A percentile compares a stretch with the other conserved stretches of the same genome.
Evolutionary conservation across 169 alveolate species (phyloP).

Genomic region (Plasmodium coatneyi): DNA sequence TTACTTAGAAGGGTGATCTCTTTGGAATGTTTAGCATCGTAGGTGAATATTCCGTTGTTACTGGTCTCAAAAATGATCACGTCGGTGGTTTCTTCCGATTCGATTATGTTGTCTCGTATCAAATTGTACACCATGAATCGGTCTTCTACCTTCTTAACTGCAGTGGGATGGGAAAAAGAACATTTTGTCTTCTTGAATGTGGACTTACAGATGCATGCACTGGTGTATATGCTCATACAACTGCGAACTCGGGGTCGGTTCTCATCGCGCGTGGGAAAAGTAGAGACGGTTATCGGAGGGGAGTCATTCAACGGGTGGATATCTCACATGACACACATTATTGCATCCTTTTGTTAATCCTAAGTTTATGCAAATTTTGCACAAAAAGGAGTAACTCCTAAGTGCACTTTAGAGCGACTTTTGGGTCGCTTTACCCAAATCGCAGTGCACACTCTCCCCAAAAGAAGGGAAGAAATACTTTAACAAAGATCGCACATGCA

Average conservation of each 20-base stretch:
- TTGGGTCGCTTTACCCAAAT: not conserved
- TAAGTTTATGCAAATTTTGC: not conserved
- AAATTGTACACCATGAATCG: constrained; percentile 25
- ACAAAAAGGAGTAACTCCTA: not conserved
- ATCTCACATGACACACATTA: not conserved
- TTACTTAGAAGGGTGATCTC: constrained; percentile 30
- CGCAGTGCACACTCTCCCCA: not conserved
- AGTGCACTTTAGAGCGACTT: not conserved
- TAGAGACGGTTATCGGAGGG: not conserved
- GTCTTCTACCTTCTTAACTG: constrained; percentile 30
- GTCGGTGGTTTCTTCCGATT: constrained; percentile 13
- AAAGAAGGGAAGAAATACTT: not conserved
- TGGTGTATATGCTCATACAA: not conserved
- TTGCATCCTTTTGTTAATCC: not conserved
- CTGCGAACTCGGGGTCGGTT: not conserved
- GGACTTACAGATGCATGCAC: not conserved
- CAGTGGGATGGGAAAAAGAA: not conserved
- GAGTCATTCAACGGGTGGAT: not conserved
- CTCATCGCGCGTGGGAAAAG: not conserved
- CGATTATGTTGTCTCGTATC: constrained; percentile 46
- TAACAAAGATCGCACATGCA: not conserved
- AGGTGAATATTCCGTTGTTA: constrained; percentile 29
- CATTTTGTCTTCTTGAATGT: not conserved
- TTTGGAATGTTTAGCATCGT: constrained; percentile 45
- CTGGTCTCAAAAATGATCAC: constrained; percentile 37